These are phyloP conservation scores for Smallanthus sonchifolius DNA, from an alignment of 129 eudicot species.

Conservation along the genomic window DNA sequence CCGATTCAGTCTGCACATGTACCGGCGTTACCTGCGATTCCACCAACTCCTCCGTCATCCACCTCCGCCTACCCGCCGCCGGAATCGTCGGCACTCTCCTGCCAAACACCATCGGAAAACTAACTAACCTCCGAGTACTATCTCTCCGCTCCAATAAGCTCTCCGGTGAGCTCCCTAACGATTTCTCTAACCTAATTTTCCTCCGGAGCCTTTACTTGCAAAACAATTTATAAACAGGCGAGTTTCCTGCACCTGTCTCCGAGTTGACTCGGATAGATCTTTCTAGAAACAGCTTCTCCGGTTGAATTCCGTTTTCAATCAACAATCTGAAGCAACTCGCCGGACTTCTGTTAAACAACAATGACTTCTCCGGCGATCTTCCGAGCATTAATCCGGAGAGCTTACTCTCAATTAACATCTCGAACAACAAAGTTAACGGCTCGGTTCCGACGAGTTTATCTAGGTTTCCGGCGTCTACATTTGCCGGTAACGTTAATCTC, in stretches of 20 bases:
- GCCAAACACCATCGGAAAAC: conserved; percentile 40
- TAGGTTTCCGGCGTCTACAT: conserved; percentile 56
- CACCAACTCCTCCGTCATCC: conserved; percentile 37
- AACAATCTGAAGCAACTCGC: background rate
- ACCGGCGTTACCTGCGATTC: conserved; percentile 65
- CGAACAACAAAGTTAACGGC: conserved; percentile 60
- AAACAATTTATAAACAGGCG: conserved; percentile 47
- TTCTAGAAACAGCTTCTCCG: conserved; percentile 43
- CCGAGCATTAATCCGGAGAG: conserved; percentile 42
- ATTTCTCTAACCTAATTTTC: conserved; percentile 42
- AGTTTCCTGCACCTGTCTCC: conserved; percentile 47
- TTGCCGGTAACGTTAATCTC: conserved; percentile 56
- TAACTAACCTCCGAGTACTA: conserved; percentile 54
- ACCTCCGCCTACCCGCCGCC: conserved; percentile 67
- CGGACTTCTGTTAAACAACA: conserved; percentile 10
- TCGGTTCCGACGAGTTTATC: conserved; percentile 48
- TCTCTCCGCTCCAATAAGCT: conserved; percentile 53
- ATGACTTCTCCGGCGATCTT: conserved; percentile 48
- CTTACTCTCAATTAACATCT: conserved; percentile 44
- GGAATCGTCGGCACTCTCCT: conserved; percentile 73
- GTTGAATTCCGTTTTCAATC: background rate
- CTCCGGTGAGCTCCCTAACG: conserved; percentile 50
- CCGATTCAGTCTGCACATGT: conserved; percentile 67
- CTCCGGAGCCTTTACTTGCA: conserved; percentile 52
- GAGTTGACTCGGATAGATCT: conserved; percentile 49